Evolutionary conservation across 306 rosid genomes (phyloP), one percentile per base, ranked within the genome.

Genomic region (Datisca glomerata): DNA sequence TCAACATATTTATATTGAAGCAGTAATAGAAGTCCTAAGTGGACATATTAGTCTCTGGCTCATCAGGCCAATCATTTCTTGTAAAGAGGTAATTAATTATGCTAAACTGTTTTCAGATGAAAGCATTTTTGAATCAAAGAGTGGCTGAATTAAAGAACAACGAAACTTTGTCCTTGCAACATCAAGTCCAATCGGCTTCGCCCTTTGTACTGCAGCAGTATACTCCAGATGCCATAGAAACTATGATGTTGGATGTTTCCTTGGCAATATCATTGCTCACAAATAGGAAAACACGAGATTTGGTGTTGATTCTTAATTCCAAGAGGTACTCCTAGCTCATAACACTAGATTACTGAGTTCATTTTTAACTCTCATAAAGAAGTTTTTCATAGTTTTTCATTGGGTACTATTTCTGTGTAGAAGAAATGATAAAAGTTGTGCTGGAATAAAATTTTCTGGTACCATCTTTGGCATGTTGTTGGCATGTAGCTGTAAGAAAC

Each of bases 271-370:
- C 96, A 17, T 65, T 82, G 56, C 67, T 86, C 49, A 82, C 94
- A 41, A 71, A 83, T 61, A 73, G 72, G 64, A 82, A 73, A 74
- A 86, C 96, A 27, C 66, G 79, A 61, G 96, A 82, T 62, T 63
- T 86, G 71, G 69, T 86, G 41, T 75, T 86, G 96, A 82, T 86
- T 70, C 93, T 86, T 51, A 82, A 86, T 81, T 86, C 94, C 42
- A 81, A 76, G 71, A 79, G 94, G 96, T 86, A 51, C 21, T 43
- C 23, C 12, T 6, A 16, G 31, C 38, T 45, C 21, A 21, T 4
- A 10, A 18, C 0, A 31, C 13, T n/a, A 18, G n/a, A 19, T 50
- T 12, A 21, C 4, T 50, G 4, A 21, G 8, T 50, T 23, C 21
- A 18, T 34, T 18, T 49, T 5, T 23, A 45, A 20, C 5, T 45